phyloP scores from a whole-genome alignment of 78 protist genomes.

The Protostelium mycophagum region DNA sequence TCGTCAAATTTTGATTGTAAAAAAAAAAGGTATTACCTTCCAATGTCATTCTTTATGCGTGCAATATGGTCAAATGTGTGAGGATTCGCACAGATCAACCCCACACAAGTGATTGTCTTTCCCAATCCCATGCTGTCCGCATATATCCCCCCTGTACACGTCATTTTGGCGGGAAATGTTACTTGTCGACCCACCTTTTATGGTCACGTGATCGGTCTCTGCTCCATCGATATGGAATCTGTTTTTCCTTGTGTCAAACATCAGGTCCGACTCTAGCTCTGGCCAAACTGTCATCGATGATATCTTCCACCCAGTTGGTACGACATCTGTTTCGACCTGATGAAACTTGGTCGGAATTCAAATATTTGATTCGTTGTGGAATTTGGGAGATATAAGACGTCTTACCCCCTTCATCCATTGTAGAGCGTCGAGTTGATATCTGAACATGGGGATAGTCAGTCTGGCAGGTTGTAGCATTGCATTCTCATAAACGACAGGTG shows the following conservation, averaged over 20 bases:
- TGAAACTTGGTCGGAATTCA: too few relatives aligned
- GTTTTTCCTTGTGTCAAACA: neutral
- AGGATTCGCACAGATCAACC: neutral
- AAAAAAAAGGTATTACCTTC: too few relatives aligned
- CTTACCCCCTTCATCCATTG: neutral
- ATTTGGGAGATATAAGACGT: neutral
- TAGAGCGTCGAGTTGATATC: conserved; percentile 9
- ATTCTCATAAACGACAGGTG: neutral
- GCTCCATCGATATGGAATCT: neutral
- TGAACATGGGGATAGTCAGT: neutral
- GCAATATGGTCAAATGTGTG: neutral
- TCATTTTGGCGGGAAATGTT: neutral
- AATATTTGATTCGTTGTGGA: neutral
- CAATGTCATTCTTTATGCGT: neutral
- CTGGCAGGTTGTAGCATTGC: neutral
- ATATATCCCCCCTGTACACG: neutral
- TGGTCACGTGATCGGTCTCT: neutral
- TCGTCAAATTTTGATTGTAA: neutral
- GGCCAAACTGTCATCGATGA: too few relatives aligned
- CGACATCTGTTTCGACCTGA: too few relatives aligned
- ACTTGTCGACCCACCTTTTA: neutral
- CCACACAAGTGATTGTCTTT: neutral
- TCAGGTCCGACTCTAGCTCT: too few relatives aligned
- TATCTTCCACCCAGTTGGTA: too few relatives aligned
- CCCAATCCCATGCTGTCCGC: conserved; percentile 1